Percentiles rank a stretch among this genome's conserved stretches.
Conservation (phyloP, 1,284 basidiomycete species). For the Abortiporus biennis region DNA sequence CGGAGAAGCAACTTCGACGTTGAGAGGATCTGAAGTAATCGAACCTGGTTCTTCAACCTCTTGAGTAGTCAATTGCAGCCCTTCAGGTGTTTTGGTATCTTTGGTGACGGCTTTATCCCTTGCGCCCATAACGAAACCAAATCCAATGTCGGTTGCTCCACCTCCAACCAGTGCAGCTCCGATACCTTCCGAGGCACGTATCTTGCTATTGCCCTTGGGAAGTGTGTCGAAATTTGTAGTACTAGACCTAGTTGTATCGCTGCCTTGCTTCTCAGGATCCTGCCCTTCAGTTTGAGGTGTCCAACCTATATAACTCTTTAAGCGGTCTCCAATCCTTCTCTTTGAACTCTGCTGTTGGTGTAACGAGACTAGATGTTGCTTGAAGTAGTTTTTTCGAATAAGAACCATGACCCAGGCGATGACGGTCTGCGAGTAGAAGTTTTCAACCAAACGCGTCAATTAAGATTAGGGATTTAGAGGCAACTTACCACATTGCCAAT, state of each 20-base stretch:
- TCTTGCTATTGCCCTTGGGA: neutral
- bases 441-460: neutral
- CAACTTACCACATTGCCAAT: constrained; percentile 34
- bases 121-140: constrained; percentile 17
- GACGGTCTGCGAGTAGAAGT: constrained; percentile 25
- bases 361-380: constrained; percentile 22
- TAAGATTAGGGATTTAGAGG: neutral
- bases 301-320: neutral
- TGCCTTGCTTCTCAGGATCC: neutral
- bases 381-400: constrained; percentile 42
- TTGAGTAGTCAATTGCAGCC: too few species aligned
- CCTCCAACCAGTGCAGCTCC: constrained; percentile 20
- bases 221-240: neutral
- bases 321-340: neutral
- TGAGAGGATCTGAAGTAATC: too few species aligned
- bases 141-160: constrained; percentile 16
- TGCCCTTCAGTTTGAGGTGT: neutral
- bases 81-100: too few species aligned
- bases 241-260: neutral
- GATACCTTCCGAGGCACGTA: constrained; percentile 15
- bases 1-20: too few species aligned
- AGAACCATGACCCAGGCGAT: constrained; percentile 54
- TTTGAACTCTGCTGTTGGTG: neutral
- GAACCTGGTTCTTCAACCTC: too few species aligned
- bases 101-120: too few species aligned